Evolutionary conservation across 2,329 filamentous ascomycete species (phyloP).

Genomic region (Sporothrix mexicana): DNA sequence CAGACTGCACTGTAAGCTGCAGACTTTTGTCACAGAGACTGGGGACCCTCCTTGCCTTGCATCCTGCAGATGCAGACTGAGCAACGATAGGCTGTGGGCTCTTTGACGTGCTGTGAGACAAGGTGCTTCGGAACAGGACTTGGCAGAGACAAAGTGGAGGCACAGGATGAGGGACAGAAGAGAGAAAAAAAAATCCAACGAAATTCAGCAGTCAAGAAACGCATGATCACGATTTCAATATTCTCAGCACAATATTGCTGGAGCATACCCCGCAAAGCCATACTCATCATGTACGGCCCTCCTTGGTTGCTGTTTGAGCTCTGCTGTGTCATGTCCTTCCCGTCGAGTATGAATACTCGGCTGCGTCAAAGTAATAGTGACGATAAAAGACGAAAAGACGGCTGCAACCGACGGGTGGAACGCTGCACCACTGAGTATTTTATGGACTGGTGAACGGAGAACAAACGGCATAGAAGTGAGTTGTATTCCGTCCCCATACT

Average conservation of each 20-base stretch:
- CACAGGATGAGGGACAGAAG: neutral
- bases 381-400: neutral
- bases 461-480: conserved; percentile 8
- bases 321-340: neutral
- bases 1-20: too few species aligned
- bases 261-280: neutral
- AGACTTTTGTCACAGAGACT: neutral
- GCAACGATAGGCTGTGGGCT: neutral
- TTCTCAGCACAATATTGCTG: neutral
- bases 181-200: neutral
- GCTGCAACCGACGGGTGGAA: neutral
- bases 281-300: neutral
- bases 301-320: neutral
- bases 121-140: neutral
- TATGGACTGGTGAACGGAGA: neutral
- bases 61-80: neutral
- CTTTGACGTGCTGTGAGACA: conserved; percentile 20
- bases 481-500: neutral
- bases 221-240: neutral
- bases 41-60: neutral
- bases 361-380: conserved; percentile 3
- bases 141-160: neutral
- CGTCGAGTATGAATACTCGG: conserved; percentile 1
- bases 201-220: neutral
- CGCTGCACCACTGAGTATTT: neutral